Evolutionary conservation across 371 early-diverging fungal genomes (phyloP).

Genomic region (Amoeboaphelidium protococcarum): DNA sequence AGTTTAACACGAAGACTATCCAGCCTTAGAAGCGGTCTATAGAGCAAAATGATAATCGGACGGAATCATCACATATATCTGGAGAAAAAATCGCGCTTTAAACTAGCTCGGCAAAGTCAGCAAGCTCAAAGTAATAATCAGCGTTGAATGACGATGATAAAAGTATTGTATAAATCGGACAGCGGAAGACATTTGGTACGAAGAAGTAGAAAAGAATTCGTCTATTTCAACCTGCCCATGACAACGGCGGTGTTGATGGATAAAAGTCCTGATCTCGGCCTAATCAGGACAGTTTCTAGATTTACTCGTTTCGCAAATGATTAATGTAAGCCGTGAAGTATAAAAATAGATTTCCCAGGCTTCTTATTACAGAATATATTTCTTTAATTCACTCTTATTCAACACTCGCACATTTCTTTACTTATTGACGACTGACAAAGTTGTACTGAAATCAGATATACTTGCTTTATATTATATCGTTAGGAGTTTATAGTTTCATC

Average conservation of each 20-base stretch:
- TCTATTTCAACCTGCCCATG: background rate
- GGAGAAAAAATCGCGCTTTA: no score
- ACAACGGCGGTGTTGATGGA: slow-evolving; percentile 13
- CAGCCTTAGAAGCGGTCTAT: no score
- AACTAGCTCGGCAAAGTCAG: no score
- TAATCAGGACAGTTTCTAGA: slow-evolving; percentile 1
- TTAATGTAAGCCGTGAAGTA: background rate
- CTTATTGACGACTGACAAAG: no score
- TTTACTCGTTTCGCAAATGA: background rate
- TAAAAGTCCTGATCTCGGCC: slow-evolving; percentile 11
- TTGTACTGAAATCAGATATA: no score
- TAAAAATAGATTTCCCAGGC: background rate
- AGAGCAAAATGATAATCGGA: no score
- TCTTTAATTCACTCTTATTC: no score
- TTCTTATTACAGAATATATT: no score
- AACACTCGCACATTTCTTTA: no score
- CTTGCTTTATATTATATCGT: no score
- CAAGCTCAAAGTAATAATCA: background rate
- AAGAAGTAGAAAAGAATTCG: background rate
- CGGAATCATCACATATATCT: no score
- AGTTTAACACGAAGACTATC: no score
- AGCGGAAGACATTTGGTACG: slow-evolving; percentile 30
- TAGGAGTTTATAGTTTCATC: background rate
- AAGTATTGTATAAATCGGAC: slow-evolving; percentile 39
- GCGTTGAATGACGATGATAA: background rate